Base-by-base conservation (phyloP, 2,329 filamentous ascomycete genomes). In the Gremmenia infestans region DNA sequence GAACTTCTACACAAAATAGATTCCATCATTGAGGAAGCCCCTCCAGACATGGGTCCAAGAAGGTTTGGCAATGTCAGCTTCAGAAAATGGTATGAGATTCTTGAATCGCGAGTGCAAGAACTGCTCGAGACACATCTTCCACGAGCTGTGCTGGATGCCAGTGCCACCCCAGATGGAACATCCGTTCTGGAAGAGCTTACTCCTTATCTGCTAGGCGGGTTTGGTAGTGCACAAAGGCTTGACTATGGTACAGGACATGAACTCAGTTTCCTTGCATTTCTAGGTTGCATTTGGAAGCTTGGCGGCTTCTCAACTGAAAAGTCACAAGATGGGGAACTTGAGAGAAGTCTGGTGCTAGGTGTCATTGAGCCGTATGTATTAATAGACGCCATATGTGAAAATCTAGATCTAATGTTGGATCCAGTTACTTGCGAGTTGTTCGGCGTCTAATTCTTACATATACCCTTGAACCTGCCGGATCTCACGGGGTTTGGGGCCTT, bases 241-340 rank as follows among this genome's bases (percentile, higher is more conserved):
- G 94, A 99, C 73, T 99, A 97, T 68, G 94, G 94, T 1, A 97
- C 94, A 0, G 94, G 94, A 0, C 94, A 99, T 71, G 94, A 99
- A 69, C 76, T 99, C 51, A 96, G 89, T 72, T 99, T 99, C 67
- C 72, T 97, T 7, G 93, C 94, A 1, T 99, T 99, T 60, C 71
- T 99, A 5, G 92, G 85, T 4, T 86, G 88, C 57, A 76, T 99
- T 5, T 99, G 93, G 92, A 97, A 96, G 71, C 77, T 99, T 2
- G 86, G 87, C 46, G 86, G 81, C 15, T 97, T 99, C 68, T 74
- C 78, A 2, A 75, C 81, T n/a, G 80, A 78, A 2, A 64, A 69
- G 7, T 58, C 58, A 15, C 59, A 71, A 37, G 75, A 74, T 40
- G 80, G 79, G 59, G 74, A 84, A 68, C 65, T 86, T 71, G 91